A percentile compares a stretch with the other conserved stretches of the same genome.
Conservation (phyloP, 2,329 filamentous ascomycete genomes). For the Microcyclospora pomicola region DNA sequence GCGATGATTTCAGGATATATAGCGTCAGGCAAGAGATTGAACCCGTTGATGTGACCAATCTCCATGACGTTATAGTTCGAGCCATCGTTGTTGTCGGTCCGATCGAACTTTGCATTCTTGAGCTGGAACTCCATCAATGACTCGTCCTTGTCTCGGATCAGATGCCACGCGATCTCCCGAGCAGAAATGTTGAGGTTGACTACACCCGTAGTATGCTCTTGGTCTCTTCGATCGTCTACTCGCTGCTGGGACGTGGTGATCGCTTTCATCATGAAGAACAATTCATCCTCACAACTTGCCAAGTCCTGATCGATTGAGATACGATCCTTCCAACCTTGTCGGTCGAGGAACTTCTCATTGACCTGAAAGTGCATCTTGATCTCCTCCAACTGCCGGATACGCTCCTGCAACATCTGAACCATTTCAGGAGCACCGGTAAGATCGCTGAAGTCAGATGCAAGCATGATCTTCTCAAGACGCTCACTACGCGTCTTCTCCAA, state of each 20-base stretch:
- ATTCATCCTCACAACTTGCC: slow-evolving; percentile 79
- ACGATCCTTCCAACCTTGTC: slow-evolving; percentile 81
- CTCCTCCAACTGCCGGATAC: slow-evolving; percentile 85
- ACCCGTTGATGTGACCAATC: slow-evolving; percentile 72
- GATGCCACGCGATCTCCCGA: slow-evolving; percentile 91
- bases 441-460: slow-evolving; percentile 97
- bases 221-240: slow-evolving; percentile 53
- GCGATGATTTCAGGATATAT: slow-evolving; percentile 94
- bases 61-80: slow-evolving; percentile 90
- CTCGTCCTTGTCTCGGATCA: slow-evolving; percentile 67
- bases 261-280: slow-evolving; percentile 99
- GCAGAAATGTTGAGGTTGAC: slow-evolving; percentile 90
- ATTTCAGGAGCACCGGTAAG: slow-evolving; percentile 84
- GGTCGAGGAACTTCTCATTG: slow-evolving; percentile 74
- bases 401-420: slow-evolving; percentile 79
- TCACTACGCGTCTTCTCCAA: slow-evolving; percentile 95
- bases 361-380: slow-evolving; percentile 96
- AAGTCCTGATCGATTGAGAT: slow-evolving; percentile 81
- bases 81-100: slow-evolving; percentile 91
- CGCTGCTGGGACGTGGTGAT: slow-evolving; percentile 93
- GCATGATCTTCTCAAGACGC: slow-evolving; percentile 93
- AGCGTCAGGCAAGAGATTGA: slow-evolving; percentile 80
- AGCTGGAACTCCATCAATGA: slow-evolving; percentile 88
- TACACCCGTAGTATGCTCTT: slow-evolving; percentile 57
- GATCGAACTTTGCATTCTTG: slow-evolving; percentile 79